These are phyloP conservation scores for Trichocladium antarcticum DNA, from an alignment of 495 filamentous ascomycete species.

Conservation along the genomic window DNA sequence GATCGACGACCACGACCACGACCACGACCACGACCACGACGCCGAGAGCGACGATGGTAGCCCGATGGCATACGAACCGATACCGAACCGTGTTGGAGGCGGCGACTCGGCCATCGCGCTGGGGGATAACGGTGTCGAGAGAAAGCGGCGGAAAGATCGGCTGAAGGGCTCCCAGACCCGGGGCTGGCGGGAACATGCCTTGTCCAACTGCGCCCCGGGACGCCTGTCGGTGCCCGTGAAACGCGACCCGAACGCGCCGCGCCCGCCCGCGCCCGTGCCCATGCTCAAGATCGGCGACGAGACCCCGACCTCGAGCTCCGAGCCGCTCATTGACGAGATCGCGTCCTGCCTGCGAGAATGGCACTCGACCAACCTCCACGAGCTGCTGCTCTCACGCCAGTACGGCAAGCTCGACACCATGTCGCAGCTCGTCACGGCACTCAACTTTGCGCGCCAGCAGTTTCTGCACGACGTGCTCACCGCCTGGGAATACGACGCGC, in stretches of 20 bases:
- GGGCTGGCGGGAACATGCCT: slow-evolving; percentile 15
- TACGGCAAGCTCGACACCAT: slow-evolving; percentile 75
- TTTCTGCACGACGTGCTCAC: slow-evolving; percentile 90
- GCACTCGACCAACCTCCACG: slow-evolving; percentile 94
- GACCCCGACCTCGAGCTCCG: slow-evolving; percentile 73
- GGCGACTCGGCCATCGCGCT: slow-evolving; percentile 39
- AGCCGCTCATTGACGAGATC: slow-evolving; percentile 95
- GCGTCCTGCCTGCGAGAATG: slow-evolving; percentile 92
- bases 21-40: slow-evolving; percentile 30
- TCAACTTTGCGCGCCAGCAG: slow-evolving; percentile 77
- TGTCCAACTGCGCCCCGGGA: slow-evolving; percentile 25
- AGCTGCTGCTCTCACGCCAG: slow-evolving; percentile 70
- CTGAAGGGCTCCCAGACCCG: slow-evolving; percentile 4
- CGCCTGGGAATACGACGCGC: slow-evolving; percentile 57
- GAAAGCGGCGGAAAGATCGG: slow-evolving; percentile 24
- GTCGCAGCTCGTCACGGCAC: slow-evolving; percentile 60
- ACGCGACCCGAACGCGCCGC: slow-evolving; percentile 52
- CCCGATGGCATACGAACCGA: slow-evolving; percentile 19
- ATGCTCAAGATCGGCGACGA: slow-evolving; percentile 97
- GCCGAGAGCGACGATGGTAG: slow-evolving; percentile 26
- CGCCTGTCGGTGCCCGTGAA: slow-evolving; percentile 27
- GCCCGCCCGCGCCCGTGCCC: slow-evolving; percentile 84
- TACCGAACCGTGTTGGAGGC: slow-evolving; percentile 12
- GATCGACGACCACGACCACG: slow-evolving; percentile 34
- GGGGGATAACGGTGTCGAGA: slow-evolving; percentile 14